phyloP scores from a whole-genome alignment of 345 rosid species.

The Acer yangbiense region DNA sequence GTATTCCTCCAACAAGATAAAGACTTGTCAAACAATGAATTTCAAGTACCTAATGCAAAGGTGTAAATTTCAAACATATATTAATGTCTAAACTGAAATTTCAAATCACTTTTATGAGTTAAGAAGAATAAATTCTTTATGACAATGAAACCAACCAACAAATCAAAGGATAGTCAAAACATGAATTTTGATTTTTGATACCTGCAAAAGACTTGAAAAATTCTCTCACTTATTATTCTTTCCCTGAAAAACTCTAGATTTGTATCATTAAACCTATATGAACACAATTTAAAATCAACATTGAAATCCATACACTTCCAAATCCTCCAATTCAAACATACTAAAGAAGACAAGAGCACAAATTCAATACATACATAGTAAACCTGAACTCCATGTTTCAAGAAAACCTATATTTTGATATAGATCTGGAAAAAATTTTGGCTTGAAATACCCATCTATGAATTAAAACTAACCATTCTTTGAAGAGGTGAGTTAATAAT shows the following conservation, averaged over 20 bases:
- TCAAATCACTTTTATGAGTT: not conserved
- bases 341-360: not conserved
- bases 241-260: not conserved
- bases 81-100: not conserved
- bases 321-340: constrained; percentile 5
- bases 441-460: not conserved
- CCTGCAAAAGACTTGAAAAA: not conserved
- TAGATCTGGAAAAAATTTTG: constrained; percentile 2
- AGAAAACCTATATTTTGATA: not conserved
- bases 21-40: not conserved
- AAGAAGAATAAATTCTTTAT: not conserved
- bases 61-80: not conserved
- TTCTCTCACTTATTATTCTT: not conserved
- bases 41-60: not conserved
- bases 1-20: not conserved
- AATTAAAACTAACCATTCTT: not conserved
- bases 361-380: not conserved
- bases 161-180: not conserved
- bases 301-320: not conserved
- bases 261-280: not conserved
- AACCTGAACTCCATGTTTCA: not conserved
- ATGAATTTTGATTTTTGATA: too few species aligned
- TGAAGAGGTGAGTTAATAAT: not conserved
- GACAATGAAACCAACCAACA: not conserved
- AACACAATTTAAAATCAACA: not conserved